Base-by-base conservation (phyloP, 345 rosid genomes). In the Ceriops tagal region DNA sequence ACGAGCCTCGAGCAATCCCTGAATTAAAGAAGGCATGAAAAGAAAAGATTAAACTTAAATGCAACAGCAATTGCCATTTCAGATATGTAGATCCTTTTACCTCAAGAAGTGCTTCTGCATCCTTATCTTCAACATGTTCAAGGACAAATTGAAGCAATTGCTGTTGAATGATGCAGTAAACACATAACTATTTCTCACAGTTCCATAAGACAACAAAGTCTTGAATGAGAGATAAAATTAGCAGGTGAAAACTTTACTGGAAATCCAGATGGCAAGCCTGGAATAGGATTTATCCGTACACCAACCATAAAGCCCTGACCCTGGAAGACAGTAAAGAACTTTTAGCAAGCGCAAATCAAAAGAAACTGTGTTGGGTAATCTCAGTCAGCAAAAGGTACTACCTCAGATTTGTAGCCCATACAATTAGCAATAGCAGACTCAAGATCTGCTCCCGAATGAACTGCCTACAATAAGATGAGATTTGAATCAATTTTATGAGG, bases 221-320 rank as follows among this genome's bases (percentile, higher is more conserved):
- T 51, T 58, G 68, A 58, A 73, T 31, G 35, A 8, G 49, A 80
- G 30, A 57, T 58, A 53, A 73, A 68, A 78, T 68, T 9, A 56
- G 22, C 18, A 56, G 6, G 5, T 16, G 46, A 82, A 81, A 65
- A 72, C n/a, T 62, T 86, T 87, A 89, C 99, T 5, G 88, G 96
- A 79, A 87, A 89, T 74, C 93, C 96, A 62, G 97, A 84, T 76
- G 99, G 97, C 87, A 95, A 81, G 83, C 90, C 96, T 39, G 90
- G 58, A 71, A 92, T 46, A 62, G 97, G 92, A 86, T 87, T 95
- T 81, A 92, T 86, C 66, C 89, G 83, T 83, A 95, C 99, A 53
- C 99, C 98, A 76, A 95, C 99, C 99, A 95, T 95, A 89, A 95
- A 95, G 68, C 99, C 99, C 86, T 88, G 81, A 61, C 98, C 98